Conservation (phyloP, 441 rosid species). For the Manihot esculenta region DNA sequence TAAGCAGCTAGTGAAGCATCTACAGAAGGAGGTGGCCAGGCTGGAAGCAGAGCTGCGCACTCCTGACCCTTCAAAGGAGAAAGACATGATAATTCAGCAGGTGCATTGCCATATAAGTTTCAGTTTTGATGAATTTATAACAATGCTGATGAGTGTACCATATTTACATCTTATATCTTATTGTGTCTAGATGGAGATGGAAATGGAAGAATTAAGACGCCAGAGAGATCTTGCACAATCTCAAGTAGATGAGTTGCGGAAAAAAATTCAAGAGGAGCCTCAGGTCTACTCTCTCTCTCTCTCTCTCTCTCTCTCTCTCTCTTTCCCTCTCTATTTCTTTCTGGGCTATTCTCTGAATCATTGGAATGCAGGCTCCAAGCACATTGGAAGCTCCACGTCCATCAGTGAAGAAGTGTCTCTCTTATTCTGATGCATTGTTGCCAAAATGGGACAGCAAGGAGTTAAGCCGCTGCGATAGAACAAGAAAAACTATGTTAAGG, state of each 20-base stretch:
- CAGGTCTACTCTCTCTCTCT: constrained; percentile 36
- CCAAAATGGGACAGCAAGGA: constrained; percentile 59
- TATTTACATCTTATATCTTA: constrained; percentile 9
- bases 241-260: constrained; percentile 75
- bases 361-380: constrained; percentile 42
- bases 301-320: constrained; percentile 11
- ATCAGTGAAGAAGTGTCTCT: constrained; percentile 80
- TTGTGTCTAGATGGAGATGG: constrained; percentile 72
- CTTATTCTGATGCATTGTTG: constrained; percentile 63
- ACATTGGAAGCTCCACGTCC: constrained; percentile 58
- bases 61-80: constrained; percentile 80
- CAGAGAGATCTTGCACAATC: constrained; percentile 85
- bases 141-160: constrained; percentile 9
- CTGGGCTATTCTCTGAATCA: neutral
- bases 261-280: constrained; percentile 69
- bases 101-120: constrained; percentile 30
- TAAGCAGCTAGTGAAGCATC: constrained; percentile 94
- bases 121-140: constrained; percentile 6
- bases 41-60: constrained; percentile 96
- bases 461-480: constrained; percentile 44
- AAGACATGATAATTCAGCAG: constrained; percentile 84
- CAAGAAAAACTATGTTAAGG: constrained; percentile 62
- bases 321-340: neutral
- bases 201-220: constrained; percentile 79
- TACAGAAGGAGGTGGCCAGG: constrained; percentile 97